Percentiles rank a stretch among this genome's conserved stretches.
Evolutionary conservation across 83 land plant genomes (phyloP).

Genomic region (Larix sibirica): DNA sequence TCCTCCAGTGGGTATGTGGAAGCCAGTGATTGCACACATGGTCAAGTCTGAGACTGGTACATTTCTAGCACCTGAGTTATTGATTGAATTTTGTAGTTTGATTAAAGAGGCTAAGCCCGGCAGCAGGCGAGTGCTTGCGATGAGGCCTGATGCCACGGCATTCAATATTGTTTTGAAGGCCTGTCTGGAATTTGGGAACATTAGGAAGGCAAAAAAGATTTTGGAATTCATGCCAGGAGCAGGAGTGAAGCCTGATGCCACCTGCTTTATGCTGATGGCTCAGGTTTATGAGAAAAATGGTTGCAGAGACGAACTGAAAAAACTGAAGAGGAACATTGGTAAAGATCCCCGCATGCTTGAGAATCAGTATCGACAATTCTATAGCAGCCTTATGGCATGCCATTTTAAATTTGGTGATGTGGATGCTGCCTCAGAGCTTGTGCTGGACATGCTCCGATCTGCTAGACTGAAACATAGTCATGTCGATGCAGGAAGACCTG

Average conservation of each 20-base stretch:
- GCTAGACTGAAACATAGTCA: background rate
- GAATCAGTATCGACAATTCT: constrained; percentile 41
- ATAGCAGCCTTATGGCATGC: constrained; percentile 45
- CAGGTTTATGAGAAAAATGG: constrained; percentile 47
- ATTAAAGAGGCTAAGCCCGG: background rate
- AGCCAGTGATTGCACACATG: constrained; percentile 46
- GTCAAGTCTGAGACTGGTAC: constrained; percentile 56
- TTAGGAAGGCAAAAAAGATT: constrained; percentile 46
- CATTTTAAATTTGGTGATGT: constrained; percentile 54
- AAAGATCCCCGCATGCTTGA: constrained; percentile 15
- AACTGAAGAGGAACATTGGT: constrained; percentile 36
- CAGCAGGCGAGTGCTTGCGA: background rate
- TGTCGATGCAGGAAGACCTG: too few relatives aligned
- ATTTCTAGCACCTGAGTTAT: constrained; percentile 38
- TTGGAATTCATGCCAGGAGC: constrained; percentile 41
- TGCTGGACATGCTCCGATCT: constrained; percentile 22
- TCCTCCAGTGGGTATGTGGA: constrained; percentile 26
- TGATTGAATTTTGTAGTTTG: constrained; percentile 49
- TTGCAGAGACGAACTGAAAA: constrained; percentile 48
- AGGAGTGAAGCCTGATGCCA: constrained; percentile 47
- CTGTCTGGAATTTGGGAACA: constrained; percentile 33
- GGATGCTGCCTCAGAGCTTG: constrained; percentile 49
- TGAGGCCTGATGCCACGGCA: constrained; percentile 26
- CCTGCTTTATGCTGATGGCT: constrained; percentile 36
- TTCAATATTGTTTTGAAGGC: constrained; percentile 59